These are phyloP conservation scores for Picea glauca DNA, from an alignment of 75 land plant genomes.

Conservation along the genomic window DNA sequence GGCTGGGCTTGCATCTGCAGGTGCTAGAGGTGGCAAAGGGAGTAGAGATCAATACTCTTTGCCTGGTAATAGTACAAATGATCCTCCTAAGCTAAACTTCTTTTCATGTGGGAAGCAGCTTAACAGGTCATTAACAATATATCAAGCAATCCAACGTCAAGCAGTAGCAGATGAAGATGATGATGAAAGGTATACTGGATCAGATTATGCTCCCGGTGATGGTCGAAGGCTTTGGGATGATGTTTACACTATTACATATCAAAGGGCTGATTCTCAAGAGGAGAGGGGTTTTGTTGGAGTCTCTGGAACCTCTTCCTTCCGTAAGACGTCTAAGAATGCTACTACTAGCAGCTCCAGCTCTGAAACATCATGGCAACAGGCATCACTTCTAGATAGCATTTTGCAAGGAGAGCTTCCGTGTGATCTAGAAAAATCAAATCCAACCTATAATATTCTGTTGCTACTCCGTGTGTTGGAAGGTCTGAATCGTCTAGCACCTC, in stretches of 20 bases:
- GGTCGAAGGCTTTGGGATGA: constrained; percentile 52
- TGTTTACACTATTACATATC: constrained; percentile 46
- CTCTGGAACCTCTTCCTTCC: neutral
- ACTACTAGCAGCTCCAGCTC: too few relatives aligned
- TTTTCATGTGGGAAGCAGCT: constrained; percentile 37
- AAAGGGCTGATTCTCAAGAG: constrained; percentile 15
- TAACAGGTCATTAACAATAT: too few relatives aligned
- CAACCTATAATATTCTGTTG: constrained; percentile 58
- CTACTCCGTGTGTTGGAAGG: constrained; percentile 71
- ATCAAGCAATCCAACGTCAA: too few relatives aligned
- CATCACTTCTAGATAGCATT: constrained; percentile 41
- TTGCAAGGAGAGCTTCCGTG: constrained; percentile 52
- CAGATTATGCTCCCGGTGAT: constrained; percentile 8
- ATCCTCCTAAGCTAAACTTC: constrained; percentile 30
- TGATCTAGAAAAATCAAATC: constrained; percentile 56
- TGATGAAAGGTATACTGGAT: constrained; percentile 11
- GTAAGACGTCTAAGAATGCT: too few relatives aligned
- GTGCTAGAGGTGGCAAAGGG: neutral
- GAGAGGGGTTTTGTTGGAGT: neutral
- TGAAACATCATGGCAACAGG: too few relatives aligned
- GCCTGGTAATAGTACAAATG: constrained; percentile 6
- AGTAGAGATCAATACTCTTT: constrained; percentile 1
- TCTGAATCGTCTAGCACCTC: constrained; percentile 49
- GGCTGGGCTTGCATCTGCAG: neutral
- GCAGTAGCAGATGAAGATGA: constrained; percentile 7